These are phyloP conservation scores for Nicotiana noctiflora DNA, from an alignment of 257 asterid species.

Conservation along the genomic window DNA sequence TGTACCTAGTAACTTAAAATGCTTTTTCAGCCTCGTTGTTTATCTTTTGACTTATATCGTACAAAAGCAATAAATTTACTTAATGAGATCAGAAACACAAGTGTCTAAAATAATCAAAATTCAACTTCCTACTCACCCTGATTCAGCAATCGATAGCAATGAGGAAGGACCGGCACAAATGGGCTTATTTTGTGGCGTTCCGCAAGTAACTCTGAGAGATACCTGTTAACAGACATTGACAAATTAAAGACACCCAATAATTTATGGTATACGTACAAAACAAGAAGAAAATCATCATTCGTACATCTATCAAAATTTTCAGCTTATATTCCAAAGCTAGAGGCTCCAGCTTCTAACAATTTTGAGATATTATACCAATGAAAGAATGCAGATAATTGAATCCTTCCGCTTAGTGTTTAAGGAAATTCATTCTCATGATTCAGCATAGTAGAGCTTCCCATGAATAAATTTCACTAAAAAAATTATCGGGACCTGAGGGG, in stretches of 20 bases:
- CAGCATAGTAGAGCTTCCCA: neutral
- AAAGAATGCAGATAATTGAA: neutral
- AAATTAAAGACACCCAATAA: neutral
- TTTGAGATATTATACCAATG: neutral
- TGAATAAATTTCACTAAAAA: neutral
- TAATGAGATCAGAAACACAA: neutral
- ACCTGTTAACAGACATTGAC: constrained; percentile 23
- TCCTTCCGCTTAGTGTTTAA: neutral
- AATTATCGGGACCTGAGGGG: neutral
- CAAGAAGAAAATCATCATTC: neutral
- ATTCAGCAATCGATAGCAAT: constrained; percentile 59
- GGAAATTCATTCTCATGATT: neutral
- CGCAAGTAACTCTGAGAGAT: constrained; percentile 51
- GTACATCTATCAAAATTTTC: neutral
- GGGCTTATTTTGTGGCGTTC: constrained; percentile 73
- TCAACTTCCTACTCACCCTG: constrained; percentile 59
- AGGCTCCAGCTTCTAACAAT: neutral
- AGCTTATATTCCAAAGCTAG: neutral
- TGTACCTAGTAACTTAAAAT: neutral
- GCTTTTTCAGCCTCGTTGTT: neutral
- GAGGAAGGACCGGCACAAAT: constrained; percentile 71
- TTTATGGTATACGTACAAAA: neutral
- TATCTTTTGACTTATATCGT: neutral
- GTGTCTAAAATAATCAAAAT: neutral
- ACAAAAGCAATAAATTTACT: neutral